A percentile compares a stretch with the other conserved stretches of the same genome.
These are phyloP conservation scores for Pleurotus cornucopiae DNA, from an alignment of 768 basidiomycete species.

Conservation along the genomic window DNA sequence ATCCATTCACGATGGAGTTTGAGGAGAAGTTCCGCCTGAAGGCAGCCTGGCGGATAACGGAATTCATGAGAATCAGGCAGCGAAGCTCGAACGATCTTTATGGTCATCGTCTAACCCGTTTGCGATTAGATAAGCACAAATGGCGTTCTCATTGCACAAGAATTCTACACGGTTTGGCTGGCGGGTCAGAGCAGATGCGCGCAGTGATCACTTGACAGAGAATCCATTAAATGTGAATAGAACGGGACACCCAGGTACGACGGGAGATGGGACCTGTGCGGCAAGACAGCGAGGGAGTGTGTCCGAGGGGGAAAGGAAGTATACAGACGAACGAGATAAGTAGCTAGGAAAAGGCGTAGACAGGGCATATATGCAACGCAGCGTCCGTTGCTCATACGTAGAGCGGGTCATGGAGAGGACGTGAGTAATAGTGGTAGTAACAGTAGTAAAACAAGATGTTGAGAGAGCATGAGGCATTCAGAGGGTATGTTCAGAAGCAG, in stretches of 20 bases:
- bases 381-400: constrained; percentile 29
- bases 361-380: constrained; percentile 18
- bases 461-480: constrained; percentile 13
- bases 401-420: constrained; percentile 15
- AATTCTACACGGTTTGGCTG: constrained; percentile 5
- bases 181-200: constrained; percentile 23
- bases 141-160: neutral
- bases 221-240: constrained; percentile 22
- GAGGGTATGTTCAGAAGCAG: constrained; percentile 23
- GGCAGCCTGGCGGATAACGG: constrained; percentile 23
- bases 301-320: constrained; percentile 29
- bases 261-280: constrained; percentile 14
- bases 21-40: constrained; percentile 33
- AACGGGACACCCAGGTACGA: constrained; percentile 19
- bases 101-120: neutral
- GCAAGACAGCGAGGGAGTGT: constrained; percentile 18
- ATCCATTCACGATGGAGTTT: constrained; percentile 58
- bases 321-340: constrained; percentile 15
- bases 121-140: constrained; percentile 3
- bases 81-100: neutral
- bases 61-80: constrained; percentile 27
- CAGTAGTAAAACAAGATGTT: constrained; percentile 7
- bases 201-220: constrained; percentile 23
- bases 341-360: constrained; percentile 19
- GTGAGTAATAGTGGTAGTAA: constrained; percentile 5